phyloP scores from a whole-genome alignment of 106 monocot genomes.

The Dioscorea zingiberensis region DNA sequence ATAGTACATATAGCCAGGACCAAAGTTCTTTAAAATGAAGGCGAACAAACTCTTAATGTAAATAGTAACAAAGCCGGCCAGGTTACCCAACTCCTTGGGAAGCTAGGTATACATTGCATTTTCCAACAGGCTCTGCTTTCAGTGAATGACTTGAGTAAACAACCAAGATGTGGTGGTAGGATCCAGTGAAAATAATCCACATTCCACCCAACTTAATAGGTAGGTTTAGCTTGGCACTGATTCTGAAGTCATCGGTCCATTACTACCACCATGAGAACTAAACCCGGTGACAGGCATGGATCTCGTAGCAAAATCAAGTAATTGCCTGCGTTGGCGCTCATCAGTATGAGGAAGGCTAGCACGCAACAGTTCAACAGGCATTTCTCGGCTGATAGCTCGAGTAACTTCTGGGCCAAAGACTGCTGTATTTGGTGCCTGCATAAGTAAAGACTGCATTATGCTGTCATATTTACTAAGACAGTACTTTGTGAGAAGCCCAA shows the following conservation, averaged over 20 bases:
- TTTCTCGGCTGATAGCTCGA: constrained; percentile 33
- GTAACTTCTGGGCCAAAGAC: constrained; percentile 19
- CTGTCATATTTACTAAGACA: constrained; percentile 34
- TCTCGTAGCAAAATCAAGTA: constrained; percentile 36
- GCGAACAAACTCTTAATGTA: neutral
- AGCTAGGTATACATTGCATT: neutral
- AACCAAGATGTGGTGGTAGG: neutral
- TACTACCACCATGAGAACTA: constrained; percentile 3
- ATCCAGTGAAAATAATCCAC: neutral
- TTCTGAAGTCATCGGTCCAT: constrained; percentile 16
- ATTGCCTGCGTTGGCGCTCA: constrained; percentile 27
- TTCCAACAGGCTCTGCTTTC: neutral
- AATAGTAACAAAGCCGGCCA: neutral
- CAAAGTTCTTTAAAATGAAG: neutral
- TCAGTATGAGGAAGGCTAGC: constrained; percentile 42
- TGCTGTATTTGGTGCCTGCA: constrained; percentile 5
- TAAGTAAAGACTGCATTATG: constrained; percentile 20
- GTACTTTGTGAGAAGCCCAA: constrained; percentile 36
- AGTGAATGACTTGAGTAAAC: neutral
- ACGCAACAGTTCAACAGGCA: constrained; percentile 39
- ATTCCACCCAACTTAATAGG: neutral
- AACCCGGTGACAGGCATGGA: constrained; percentile 23
- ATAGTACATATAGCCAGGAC: neutral
- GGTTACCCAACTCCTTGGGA: neutral
- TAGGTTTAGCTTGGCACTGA: constrained; percentile 15